phyloP scores from a whole-genome alignment of 306 rosid genomes.

The Corylus americana region DNA sequence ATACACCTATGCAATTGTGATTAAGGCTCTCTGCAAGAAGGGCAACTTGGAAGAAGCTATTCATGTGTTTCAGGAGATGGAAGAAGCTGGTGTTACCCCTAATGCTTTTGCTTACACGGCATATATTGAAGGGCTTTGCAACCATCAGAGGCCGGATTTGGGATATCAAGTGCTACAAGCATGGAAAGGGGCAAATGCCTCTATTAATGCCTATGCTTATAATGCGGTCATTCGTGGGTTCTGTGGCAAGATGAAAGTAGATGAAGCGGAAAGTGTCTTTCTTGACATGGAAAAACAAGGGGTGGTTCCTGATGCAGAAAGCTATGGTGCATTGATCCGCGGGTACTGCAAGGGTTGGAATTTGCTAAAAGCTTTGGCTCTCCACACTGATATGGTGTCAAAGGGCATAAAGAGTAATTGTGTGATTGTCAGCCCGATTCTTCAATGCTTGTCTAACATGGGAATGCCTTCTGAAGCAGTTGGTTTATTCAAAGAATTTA shows the following conservation, averaged over 20 bases:
- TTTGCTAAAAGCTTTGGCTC: constrained; percentile 49
- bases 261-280: constrained; percentile 56
- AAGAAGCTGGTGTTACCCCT: constrained; percentile 49
- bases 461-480: constrained; percentile 55
- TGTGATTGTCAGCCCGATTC: constrained; percentile 57
- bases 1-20: constrained; percentile 65
- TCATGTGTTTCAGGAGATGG: constrained; percentile 63
- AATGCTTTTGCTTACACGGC: constrained; percentile 50
- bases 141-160: constrained; percentile 39
- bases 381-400: constrained; percentile 56
- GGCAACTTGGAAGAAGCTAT: constrained; percentile 54
- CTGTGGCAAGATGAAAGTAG: constrained; percentile 64
- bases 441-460: constrained; percentile 66
- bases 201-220: constrained; percentile 57
- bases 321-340: constrained; percentile 55
- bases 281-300: constrained; percentile 66
- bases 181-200: constrained; percentile 41
- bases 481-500: constrained; percentile 43
- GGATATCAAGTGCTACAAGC: constrained; percentile 60
- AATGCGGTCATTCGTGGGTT: constrained; percentile 63
- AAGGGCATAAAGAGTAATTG: constrained; percentile 73
- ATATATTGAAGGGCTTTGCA: constrained; percentile 75
- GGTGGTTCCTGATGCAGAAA: constrained; percentile 51
- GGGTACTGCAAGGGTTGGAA: constrained; percentile 69
- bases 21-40: constrained; percentile 66